phyloP scores from a whole-genome alignment of 495 filamentous ascomycete genomes.

The Pseudomonodictys pantanalensis region DNA sequence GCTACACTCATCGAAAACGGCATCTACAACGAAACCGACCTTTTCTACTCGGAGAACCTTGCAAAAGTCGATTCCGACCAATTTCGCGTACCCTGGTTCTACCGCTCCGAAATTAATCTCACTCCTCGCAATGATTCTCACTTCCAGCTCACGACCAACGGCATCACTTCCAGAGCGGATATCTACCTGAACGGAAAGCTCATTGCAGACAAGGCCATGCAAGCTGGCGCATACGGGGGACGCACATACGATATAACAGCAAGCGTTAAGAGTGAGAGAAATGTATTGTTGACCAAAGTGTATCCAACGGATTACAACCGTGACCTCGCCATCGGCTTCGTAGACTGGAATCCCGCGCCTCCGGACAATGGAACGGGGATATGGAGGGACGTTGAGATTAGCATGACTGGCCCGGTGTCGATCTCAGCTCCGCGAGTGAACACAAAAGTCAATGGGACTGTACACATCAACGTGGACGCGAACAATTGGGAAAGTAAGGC shows the following conservation, averaged over 20 bases:
- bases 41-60: slow-evolving; percentile 60
- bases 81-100: slow-evolving; percentile 60
- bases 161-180: slow-evolving; percentile 60
- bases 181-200: slow-evolving; percentile 59
- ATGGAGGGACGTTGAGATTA: slow-evolving; percentile 60
- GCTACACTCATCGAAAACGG: slow-evolving; percentile 54
- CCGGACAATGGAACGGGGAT: slow-evolving; percentile 59
- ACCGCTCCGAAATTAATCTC: slow-evolving; percentile 56
- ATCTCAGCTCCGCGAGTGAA: slow-evolving; percentile 52
- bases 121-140: slow-evolving; percentile 43
- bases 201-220: slow-evolving; percentile 48
- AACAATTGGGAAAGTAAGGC: slow-evolving; percentile 49
- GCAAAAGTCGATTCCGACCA: slow-evolving; percentile 44
- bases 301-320: slow-evolving; percentile 59
- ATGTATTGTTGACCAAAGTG: slow-evolving; percentile 53
- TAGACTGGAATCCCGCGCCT: slow-evolving; percentile 67
- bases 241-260: slow-evolving; percentile 54
- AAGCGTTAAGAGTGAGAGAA: slow-evolving; percentile 39
- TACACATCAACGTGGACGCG: slow-evolving; percentile 49
- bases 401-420: slow-evolving; percentile 54
- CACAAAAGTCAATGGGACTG: slow-evolving; percentile 34
- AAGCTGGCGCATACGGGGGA: slow-evolving; percentile 59
- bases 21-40: slow-evolving; percentile 53
- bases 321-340: slow-evolving; percentile 59
- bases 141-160: slow-evolving; percentile 55